A percentile compares a stretch with the other conserved stretches of the same genome.
These are phyloP conservation scores for Trichocladium antarcticum DNA, from an alignment of 495 filamentous ascomycete genomes.

Conservation along the genomic window DNA sequence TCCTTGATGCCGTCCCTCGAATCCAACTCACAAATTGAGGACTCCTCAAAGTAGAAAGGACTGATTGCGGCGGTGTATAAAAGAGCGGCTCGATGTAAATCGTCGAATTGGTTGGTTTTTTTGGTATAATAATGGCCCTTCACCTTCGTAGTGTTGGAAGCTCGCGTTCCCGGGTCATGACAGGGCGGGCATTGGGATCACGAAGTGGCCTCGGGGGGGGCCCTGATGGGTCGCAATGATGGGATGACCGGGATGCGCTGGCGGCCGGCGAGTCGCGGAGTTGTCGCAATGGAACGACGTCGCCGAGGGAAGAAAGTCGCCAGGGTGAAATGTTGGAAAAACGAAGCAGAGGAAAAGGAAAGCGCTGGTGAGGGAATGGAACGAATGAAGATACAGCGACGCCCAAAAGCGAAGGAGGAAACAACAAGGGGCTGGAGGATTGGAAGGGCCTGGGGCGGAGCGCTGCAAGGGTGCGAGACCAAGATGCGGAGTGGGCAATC, in stretches of 20 bases:
- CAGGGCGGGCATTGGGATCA: conserved; percentile 24
- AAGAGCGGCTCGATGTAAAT: conserved; percentile 41
- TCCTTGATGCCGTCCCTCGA: conserved; percentile 1
- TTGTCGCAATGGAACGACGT: conserved; percentile 22
- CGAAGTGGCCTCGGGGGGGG: conserved; percentile 15
- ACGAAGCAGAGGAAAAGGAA: conserved; percentile 6
- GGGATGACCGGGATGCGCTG: conserved; percentile 7
- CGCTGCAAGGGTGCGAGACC: conserved; percentile 23
- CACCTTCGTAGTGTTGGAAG: conserved; percentile 16
- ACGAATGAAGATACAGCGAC: conserved; percentile 16
- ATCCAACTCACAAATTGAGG: conserved; percentile 19
- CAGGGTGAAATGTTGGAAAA: conserved; percentile 19
- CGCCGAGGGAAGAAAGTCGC: conserved; percentile 19
- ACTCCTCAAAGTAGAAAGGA: conserved; percentile 7
- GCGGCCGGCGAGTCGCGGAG: conserved; percentile 24
- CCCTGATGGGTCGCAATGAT: conserved; percentile 11
- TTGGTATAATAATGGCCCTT: conserved; percentile 11
- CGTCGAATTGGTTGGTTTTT: conserved; percentile 13
- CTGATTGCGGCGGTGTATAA: conserved; percentile 14
- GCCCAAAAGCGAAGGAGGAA: conserved; percentile 14
- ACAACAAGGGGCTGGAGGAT: conserved; percentile 19
- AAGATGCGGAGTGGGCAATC: conserved; percentile 4
- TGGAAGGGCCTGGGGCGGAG: conserved; percentile 23
- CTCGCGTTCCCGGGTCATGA: conserved; percentile 26
- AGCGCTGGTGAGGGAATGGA: conserved; percentile 16